Base-by-base conservation (phyloP, 176 grass and related monocot genomes). In the Aegilops umbellulata region DNA sequence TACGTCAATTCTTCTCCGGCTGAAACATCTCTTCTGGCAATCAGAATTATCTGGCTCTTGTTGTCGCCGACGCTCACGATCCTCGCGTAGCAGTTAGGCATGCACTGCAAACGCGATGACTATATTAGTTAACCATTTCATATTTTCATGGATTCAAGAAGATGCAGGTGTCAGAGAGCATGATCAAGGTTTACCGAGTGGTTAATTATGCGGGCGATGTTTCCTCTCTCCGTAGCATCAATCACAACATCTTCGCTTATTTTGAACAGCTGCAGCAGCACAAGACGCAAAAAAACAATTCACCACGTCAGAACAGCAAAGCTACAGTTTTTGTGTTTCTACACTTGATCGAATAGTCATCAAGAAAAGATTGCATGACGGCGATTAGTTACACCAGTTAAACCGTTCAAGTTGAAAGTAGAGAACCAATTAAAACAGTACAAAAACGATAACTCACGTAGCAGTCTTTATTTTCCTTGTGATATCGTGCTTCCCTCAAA, bases 51-150 rank as follows among this genome's bases (percentile, higher is more conserved):
- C 77, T 92, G 85, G 72, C 73, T 92, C 82, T 94, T 87, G 71
- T 86, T 88, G 32, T 90, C 90, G 24, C 93, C 70, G 14, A 89
- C 87, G 47, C 79, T 95, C 92, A 99, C 79, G 71, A 96, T 99
- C 72, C 97, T 91, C 16, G 97, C 97, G 47, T 99, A 96, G 90
- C 97, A 99, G 82, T 91, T 99, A 16, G 97, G 97, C 92, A 91
- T 92, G 77, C 97, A 99, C 97, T 99, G 86, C 62, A 84, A 85
- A 38, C 10, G 3, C 7, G 0, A 41, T 13, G 3, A 76, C 1
- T 19, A 67, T 20, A 49, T 36, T 7, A n/a, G n/a, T n/a, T n/a
- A n/a, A n/a, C n/a, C n/a, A n/a, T n/a, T n/a, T n/a, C n/a, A n/a
- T n/a, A n/a, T n/a, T n/a, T n/a, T n/a, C n/a, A n/a, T n/a, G n/a